These are phyloP conservation scores for Colletotrichum australisinense DNA, from an alignment of 2,329 filamentous ascomycete species.

Conservation along the genomic window DNA sequence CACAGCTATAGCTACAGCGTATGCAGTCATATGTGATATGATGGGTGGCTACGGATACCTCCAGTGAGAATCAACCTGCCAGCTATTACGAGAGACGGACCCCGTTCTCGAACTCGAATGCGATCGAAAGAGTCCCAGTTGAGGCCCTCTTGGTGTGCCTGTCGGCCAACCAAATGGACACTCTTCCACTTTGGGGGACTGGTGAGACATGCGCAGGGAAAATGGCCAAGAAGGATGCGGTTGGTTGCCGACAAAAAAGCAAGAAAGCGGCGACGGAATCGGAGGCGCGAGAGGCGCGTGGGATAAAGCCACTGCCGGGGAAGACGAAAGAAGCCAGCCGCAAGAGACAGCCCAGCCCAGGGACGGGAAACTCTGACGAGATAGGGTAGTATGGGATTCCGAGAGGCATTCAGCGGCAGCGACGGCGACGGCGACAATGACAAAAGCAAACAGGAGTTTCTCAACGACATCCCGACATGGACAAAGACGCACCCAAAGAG, in stretches of 20 bases:
- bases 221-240: constrained; percentile 20
- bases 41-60: constrained; percentile 7
- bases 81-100: constrained; percentile 8
- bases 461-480: background rate
- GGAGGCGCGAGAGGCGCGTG: constrained; percentile 31
- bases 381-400: background rate
- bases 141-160: background rate
- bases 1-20: background rate
- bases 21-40: constrained; percentile 26
- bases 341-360: background rate
- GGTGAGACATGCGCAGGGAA: constrained; percentile 28
- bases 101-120: constrained; percentile 32
- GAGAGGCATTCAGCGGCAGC: background rate
- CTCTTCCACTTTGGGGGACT: constrained; percentile 23
- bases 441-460: background rate
- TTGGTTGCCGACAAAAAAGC: constrained; percentile 31
- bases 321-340: constrained; percentile 13
- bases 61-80: constrained; percentile 6
- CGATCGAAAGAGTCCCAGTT: constrained; percentile 25
- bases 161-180: constrained; percentile 17
- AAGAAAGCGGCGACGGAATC: constrained; percentile 27
- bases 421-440: background rate
- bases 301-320: constrained; percentile 31
- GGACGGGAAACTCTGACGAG: background rate
- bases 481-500: background rate